phyloP scores from a whole-genome alignment of 257 asterid genomes.

The Thymus mandschuricus region DNA sequence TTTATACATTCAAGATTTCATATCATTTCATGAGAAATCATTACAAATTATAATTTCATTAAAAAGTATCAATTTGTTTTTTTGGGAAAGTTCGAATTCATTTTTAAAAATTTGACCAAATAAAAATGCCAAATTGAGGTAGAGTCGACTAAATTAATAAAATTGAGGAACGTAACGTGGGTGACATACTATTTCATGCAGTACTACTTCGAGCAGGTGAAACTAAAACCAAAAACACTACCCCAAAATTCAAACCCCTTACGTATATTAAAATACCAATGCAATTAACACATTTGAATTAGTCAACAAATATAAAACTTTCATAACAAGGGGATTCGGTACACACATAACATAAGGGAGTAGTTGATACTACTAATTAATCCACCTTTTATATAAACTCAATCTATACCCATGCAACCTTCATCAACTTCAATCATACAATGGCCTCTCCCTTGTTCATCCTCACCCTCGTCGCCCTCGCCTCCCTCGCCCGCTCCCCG shows the following conservation, averaged over 20 bases:
- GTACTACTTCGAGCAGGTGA: conserved; percentile 61
- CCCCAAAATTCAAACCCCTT: conserved; percentile 26
- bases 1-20: too few species aligned
- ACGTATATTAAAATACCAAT: too few species aligned
- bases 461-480: conserved; percentile 28
- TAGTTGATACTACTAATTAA: conserved; percentile 54
- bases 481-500: conserved; percentile 27
- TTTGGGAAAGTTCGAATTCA: too few species aligned
- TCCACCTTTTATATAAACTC: conserved; percentile 30
- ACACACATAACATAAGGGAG: conserved; percentile 30
- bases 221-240: conserved; percentile 58
- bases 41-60: too few species aligned
- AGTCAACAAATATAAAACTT: too few species aligned
- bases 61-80: too few species aligned
- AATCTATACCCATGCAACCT: neutral
- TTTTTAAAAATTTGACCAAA: too few species aligned
- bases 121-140: conserved; percentile 20
- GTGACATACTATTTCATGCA: conserved; percentile 30
- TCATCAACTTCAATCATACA: conserved; percentile 7
- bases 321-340: too few species aligned
- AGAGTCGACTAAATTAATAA: too few species aligned
- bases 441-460: conserved; percentile 46
- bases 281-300: too few species aligned
- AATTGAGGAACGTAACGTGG: conserved; percentile 12
- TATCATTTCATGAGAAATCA: too few species aligned